These are phyloP conservation scores for Fusarium circinatum DNA, from an alignment of 2,329 filamentous ascomycete species.

Conservation along the genomic window DNA sequence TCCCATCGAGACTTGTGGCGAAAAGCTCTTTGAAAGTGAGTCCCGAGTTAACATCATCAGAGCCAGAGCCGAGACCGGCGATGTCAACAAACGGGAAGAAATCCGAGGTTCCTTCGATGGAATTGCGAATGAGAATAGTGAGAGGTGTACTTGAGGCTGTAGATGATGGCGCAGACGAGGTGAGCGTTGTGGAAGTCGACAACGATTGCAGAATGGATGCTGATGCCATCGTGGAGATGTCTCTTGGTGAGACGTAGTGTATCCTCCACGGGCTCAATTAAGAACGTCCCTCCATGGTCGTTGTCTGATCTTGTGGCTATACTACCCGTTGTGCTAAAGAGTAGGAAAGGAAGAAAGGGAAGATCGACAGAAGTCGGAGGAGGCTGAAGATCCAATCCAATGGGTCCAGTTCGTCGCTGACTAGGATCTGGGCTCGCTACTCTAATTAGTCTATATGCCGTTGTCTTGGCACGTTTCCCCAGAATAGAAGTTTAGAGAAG, in stretches of 20 bases:
- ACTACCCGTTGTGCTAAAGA: neutral
- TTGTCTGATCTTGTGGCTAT: neutral
- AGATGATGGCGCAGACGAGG: conserved; percentile 11
- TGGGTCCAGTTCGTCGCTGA: conserved; percentile 13
- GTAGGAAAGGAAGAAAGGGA: neutral
- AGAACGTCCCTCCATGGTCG: conserved; percentile 13
- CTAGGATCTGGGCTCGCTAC: conserved; percentile 20
- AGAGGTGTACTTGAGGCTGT: conserved; percentile 41
- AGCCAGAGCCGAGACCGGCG: conserved; percentile 43
- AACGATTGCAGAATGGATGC: conserved; percentile 19
- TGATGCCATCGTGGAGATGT: conserved; percentile 27
- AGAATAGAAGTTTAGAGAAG: conserved; percentile 17
- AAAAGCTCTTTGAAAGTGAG: conserved; percentile 51
- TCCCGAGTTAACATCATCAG: conserved; percentile 41
- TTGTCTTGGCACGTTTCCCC: conserved; percentile 40
- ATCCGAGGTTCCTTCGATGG: conserved; percentile 48
- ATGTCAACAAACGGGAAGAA: conserved; percentile 54
- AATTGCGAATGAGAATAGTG: conserved; percentile 44
- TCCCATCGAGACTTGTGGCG: conserved; percentile 47
- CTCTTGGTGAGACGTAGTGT: neutral
- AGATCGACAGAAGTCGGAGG: conserved; percentile 22
- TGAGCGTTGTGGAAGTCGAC: conserved; percentile 14
- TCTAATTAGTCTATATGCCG: conserved; percentile 15
- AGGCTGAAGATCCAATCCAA: conserved; percentile 33
- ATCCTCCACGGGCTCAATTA: conserved; percentile 21